phyloP scores from a whole-genome alignment of 2,329 filamentous ascomycete genomes.

The Venturiaceae sp. region DNA sequence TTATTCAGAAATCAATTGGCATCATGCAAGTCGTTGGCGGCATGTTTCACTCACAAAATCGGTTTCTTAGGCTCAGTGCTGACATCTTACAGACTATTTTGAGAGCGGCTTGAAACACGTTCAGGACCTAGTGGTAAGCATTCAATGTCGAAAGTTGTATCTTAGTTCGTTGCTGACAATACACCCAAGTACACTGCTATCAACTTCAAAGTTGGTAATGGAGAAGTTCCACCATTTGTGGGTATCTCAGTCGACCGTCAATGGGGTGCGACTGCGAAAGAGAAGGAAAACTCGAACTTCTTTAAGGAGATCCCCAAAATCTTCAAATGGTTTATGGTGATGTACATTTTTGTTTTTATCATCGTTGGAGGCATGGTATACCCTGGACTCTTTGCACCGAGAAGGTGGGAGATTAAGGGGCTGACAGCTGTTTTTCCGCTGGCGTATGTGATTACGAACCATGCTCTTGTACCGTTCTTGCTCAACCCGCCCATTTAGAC shows the following conservation, averaged over 20 bases:
- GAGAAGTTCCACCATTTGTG: constrained; percentile 13
- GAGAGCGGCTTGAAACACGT: constrained; percentile 13
- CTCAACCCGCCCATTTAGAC: constrained; percentile 5
- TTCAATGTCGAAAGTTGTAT: neutral
- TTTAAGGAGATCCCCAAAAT: constrained; percentile 47
- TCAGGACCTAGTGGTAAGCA: constrained; percentile 10
- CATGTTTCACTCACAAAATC: no score
- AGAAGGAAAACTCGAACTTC: constrained; percentile 47
- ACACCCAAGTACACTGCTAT: constrained; percentile 9
- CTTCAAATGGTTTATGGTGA: constrained; percentile 46
- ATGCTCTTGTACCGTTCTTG: constrained; percentile 11
- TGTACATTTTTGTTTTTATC: constrained; percentile 40
- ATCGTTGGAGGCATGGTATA: constrained; percentile 34
- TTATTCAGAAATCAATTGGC: constrained; percentile 12
- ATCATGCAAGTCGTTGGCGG: constrained; percentile 11
- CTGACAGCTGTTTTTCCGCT: constrained; percentile 10
- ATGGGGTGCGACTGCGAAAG: constrained; percentile 43
- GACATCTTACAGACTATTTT: no score
- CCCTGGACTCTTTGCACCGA: constrained; percentile 7
- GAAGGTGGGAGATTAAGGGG: constrained; percentile 10
- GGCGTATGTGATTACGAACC: constrained; percentile 6
- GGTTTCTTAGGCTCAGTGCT: no score
- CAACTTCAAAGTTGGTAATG: constrained; percentile 12
- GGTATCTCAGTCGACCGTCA: constrained; percentile 12
- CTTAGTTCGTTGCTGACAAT: neutral